A percentile compares a stretch with the other conserved stretches of the same genome.
Evolutionary conservation across 192 early-diverging fungal genomes (phyloP).

Genomic region (Coemansia sp.): DNA sequence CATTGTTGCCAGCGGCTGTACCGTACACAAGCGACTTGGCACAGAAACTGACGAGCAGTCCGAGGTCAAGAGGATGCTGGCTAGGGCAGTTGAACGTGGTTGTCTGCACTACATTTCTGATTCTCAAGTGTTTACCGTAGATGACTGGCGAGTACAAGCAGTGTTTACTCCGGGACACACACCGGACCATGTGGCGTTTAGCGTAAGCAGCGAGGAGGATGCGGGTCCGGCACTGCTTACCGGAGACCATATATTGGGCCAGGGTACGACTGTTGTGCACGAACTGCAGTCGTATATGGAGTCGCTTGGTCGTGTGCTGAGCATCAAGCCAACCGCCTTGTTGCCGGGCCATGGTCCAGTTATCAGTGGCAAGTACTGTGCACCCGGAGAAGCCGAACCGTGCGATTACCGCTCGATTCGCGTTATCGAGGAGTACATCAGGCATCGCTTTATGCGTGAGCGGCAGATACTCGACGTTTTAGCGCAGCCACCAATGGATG

Average conservation of each 20-base stretch:
- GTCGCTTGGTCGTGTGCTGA: constrained; percentile 58
- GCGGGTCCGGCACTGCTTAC: constrained; percentile 55
- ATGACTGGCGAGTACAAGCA: constrained; percentile 60
- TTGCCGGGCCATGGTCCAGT: constrained; percentile 82
- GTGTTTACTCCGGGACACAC: constrained; percentile 82
- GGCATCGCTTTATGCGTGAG: constrained; percentile 74
- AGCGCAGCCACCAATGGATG: not conserved
- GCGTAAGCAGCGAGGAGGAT: constrained; percentile 57
- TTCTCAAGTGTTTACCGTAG: constrained; percentile 59
- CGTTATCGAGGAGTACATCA: constrained; percentile 72
- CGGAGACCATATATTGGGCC: constrained; percentile 80
- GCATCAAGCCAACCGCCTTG: constrained; percentile 38
- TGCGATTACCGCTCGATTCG: constrained; percentile 48
- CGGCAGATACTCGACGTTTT: constrained; percentile 63
- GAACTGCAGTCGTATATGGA: constrained; percentile 67
- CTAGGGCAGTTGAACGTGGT: not conserved
- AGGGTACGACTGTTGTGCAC: constrained; percentile 78
- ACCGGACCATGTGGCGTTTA: constrained; percentile 73
- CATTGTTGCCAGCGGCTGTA: constrained; percentile 9
- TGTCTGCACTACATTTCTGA: constrained; percentile 48
- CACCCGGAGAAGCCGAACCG: not conserved
- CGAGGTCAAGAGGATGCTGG: constrained; percentile 3
- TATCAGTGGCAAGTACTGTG: constrained; percentile 40
- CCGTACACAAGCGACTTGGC: constrained; percentile 27
- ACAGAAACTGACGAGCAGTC: not conserved